Percentiles rank a stretch among this genome's conserved stretches.
Evolutionary conservation across 441 rosid genomes (phyloP).

Genomic region (Croton setiger): DNA sequence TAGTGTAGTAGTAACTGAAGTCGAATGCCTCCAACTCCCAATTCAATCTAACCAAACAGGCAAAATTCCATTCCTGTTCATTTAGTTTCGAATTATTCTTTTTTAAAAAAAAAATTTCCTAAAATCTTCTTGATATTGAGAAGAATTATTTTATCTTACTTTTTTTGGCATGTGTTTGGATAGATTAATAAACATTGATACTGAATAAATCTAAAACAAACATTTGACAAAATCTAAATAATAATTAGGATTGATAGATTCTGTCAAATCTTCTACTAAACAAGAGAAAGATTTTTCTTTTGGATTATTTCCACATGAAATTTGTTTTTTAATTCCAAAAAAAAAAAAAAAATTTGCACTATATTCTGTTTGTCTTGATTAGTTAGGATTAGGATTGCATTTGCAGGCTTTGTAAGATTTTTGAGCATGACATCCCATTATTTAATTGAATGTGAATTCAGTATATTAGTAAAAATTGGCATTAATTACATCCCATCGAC

Average conservation of each 20-base stretch:
- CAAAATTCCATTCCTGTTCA: neutral
- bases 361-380: slow-evolving; percentile 11
- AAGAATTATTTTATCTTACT: neutral
- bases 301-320: neutral
- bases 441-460: no score
- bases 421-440: no score
- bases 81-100: neutral
- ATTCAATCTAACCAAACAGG: neutral
- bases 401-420: neutral
- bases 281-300: slow-evolving; percentile 3
- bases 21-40: neutral
- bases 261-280: slow-evolving; percentile 9
- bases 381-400: neutral
- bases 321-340: neutral
- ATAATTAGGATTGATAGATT: slow-evolving; percentile 15
- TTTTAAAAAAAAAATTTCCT: neutral
- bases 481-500: no score
- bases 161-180: neutral
- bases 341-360: neutral
- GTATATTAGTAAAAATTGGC: no score
- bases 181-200: neutral
- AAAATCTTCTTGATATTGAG: no score
- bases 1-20: neutral
- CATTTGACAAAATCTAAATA: slow-evolving; percentile 6
- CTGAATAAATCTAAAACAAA: neutral